Conservation (phyloP, 2,329 filamentous ascomycete genomes). For the Xylariaceae sp. region DNA sequence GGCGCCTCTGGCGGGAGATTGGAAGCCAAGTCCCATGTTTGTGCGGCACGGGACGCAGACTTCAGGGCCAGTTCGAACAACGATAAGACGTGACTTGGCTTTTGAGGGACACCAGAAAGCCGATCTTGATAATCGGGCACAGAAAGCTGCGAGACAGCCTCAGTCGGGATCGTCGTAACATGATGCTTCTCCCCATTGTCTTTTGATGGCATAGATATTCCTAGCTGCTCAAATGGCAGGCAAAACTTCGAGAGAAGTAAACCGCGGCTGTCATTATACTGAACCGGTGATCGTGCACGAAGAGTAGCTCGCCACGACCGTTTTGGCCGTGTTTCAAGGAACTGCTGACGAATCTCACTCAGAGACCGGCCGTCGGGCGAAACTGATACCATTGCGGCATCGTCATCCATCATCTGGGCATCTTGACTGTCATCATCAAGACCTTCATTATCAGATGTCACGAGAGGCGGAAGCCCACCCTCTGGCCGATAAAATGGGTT, state of each 20-base stretch:
- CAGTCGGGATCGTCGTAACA: conserved; percentile 20
- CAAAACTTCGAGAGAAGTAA: conserved; percentile 27
- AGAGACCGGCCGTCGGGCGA: neutral
- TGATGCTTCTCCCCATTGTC: conserved; percentile 1
- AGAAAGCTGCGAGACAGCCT: conserved; percentile 21
- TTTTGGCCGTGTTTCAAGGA: no score
- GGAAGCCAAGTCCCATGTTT: conserved; percentile 39
- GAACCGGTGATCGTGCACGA: conserved; percentile 29
- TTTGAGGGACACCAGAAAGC: neutral
- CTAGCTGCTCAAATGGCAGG: conserved; percentile 17
- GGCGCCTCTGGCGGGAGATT: conserved; percentile 40
- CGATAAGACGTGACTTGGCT: conserved; percentile 40
- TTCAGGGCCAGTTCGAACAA: conserved; percentile 48
- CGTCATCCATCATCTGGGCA: neutral
- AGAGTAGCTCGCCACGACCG: conserved; percentile 22
- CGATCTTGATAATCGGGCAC: conserved; percentile 13
- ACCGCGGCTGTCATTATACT: conserved; percentile 32
- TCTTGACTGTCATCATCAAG: neutral
- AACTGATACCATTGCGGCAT: neutral
- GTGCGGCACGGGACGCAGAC: conserved; percentile 40
- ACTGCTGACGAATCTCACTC: conserved; percentile 1
- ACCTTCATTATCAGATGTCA: neutral
- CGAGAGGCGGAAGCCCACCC: conserved; percentile 1
- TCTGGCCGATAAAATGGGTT: conserved; percentile 55
- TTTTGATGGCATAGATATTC: neutral